Base-by-base conservation (phyloP, 2,329 filamentous ascomycete species). In the Fusarium sp. region DNA sequence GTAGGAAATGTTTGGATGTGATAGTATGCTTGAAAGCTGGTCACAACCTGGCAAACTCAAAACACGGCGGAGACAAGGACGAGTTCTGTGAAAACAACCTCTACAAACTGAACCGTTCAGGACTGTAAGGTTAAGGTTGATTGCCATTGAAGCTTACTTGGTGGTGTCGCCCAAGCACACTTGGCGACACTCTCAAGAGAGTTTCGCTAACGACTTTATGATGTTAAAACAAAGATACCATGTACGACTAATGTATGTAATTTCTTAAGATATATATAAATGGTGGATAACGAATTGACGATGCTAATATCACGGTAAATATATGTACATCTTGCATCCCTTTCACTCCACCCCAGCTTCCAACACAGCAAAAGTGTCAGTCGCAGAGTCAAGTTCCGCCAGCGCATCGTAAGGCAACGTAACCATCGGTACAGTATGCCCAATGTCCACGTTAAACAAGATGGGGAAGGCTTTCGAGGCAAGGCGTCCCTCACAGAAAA, bases 361-460 rank as follows among this genome's bases (percentile, higher is more conserved):
- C 10, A 75, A 27, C 0, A 83, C 69, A 24, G 74, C 59, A 70
- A 83, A 83, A 20, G 67, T 70, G 22, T 82, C 79, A 13, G 57
- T 75, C 20, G 78, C 80, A 0, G 80, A 81, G 65, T 84, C 81
- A 41, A 84, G 53, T 30, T 73, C 65, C 18, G 75, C 81, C 64
- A 82, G 42, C 2, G 77, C 76, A 70, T 81, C 81, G 44, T 74
- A 78, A 0, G 81, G 82, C 27, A 84, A 60, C 0, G 83, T 84
- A 7, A 84, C 74, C 69, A 83, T 77, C 0, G 83, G 82, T 11
- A 73, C 75, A 0, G 82, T 83, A 65, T 84, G 82, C 1, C 83
- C 82, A 46, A 84, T 73, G 45, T 84, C 83, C 1, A 84, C 79
- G 25, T 79, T 78, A 11, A 81, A 80, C 54, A 84, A 32, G 12